phyloP scores from a whole-genome alignment of 1,139 yeast species.

The Candida anutae region DNA sequence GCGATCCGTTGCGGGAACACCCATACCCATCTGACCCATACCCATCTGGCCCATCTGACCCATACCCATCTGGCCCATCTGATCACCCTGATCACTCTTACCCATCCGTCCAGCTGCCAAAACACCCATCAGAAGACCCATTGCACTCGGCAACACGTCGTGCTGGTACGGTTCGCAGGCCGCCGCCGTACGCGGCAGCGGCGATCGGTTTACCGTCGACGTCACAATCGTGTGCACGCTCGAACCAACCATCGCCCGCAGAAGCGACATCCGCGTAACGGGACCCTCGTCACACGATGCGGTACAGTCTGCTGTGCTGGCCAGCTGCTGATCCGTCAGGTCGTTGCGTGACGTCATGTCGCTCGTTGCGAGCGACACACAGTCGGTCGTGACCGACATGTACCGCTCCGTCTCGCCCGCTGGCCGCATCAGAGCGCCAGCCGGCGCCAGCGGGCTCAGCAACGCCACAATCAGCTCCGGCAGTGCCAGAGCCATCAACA shows the following conservation, averaged over 20 bases:
- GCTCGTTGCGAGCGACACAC: conserved; percentile 32
- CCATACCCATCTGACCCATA: no score
- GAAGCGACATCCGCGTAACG: no score
- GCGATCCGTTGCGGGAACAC: no score
- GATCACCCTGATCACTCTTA: no score
- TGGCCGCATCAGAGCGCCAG: background rate
- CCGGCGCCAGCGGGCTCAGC: background rate
- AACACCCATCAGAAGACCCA: no score
- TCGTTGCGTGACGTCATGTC: conserved; percentile 29
- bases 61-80: no score
- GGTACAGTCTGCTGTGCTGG: no score
- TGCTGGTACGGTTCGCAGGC: background rate
- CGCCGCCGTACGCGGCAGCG: background rate
- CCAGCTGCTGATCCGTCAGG: conserved; percentile 2
- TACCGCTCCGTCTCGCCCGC: conserved; percentile 9
- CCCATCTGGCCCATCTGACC: no score
- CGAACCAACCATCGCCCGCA: no score
- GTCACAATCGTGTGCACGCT: background rate
- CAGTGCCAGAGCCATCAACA: background rate
- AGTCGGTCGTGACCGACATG: conserved; percentile 29
- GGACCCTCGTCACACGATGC: no score
- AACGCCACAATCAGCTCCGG: background rate
- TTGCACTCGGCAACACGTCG: no score
- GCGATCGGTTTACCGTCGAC: background rate
- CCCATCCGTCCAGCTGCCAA: no score